Conservation (phyloP, 306 rosid species). For the Lagenaria siceraria region DNA sequence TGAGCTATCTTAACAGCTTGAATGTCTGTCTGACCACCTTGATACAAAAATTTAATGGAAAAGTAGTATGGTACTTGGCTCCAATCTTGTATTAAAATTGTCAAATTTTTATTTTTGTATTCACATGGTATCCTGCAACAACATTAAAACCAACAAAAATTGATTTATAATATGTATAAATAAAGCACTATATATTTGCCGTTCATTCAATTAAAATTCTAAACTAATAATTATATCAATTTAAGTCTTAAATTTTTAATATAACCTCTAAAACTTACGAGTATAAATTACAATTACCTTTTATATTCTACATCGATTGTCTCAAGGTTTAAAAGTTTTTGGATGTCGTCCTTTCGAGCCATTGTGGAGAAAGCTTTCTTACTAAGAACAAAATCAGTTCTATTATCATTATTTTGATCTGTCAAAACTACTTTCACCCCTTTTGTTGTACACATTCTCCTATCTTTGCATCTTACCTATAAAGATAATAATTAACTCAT, state of each 20-base stretch:
- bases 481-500: not conserved
- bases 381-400: not conserved
- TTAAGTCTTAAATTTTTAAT: too few relatives aligned
- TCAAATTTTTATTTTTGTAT: too few relatives aligned
- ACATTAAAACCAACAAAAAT: not conserved
- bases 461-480: not conserved
- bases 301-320: constrained; percentile 57
- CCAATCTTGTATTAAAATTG: constrained; percentile 69
- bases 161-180: too few relatives aligned
- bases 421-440: not conserved
- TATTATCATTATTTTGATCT: not conserved
- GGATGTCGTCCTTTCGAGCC: constrained; percentile 21
- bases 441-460: not conserved
- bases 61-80: constrained; percentile 59
- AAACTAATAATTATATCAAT: too few relatives aligned
- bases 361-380: not conserved
- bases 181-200: too few relatives aligned
- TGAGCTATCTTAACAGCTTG: constrained; percentile 65
- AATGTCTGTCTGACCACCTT: constrained; percentile 91
- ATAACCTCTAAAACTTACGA: too few relatives aligned
- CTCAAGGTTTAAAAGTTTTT: constrained; percentile 36
- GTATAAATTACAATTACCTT: too few relatives aligned
- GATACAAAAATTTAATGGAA: constrained; percentile 55
- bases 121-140: constrained; percentile 52
- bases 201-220: too few relatives aligned